These are phyloP conservation scores for Acanthamoeba lenticulata DNA, from an alignment of 208 protist species.

Conservation along the genomic window DNA sequence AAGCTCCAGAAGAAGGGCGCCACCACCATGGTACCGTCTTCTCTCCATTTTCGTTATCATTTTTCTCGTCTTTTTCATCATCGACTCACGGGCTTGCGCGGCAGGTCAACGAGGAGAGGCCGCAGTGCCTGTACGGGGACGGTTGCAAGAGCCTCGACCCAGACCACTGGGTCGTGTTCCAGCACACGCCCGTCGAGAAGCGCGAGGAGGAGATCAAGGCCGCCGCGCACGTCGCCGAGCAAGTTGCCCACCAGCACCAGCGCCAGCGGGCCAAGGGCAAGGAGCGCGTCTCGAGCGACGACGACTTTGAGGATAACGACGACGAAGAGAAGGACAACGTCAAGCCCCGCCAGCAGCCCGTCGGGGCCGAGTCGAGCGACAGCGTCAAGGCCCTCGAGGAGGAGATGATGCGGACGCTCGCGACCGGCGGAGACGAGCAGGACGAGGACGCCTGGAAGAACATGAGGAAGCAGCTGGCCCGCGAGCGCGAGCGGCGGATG, in stretches of 20 bases:
- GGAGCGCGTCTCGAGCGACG: not conserved
- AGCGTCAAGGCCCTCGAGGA: not conserved
- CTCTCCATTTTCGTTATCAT: no score
- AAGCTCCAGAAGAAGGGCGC: not conserved
- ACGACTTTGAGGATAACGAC: not conserved
- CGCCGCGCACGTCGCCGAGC: no score
- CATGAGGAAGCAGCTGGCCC: not conserved
- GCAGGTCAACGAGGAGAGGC: conserved; percentile 18
- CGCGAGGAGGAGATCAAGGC: conserved; percentile 1
- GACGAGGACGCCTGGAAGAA: conserved; percentile 13
- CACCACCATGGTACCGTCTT: not conserved
- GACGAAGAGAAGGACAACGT: not conserved
- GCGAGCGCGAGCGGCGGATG: conserved; percentile 19
- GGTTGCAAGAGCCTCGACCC: conserved; percentile 9
- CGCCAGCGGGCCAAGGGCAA: not conserved
- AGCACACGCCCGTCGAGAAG: conserved; percentile 21
- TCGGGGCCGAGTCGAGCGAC: not conserved
- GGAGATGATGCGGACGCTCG: conserved; percentile 1
- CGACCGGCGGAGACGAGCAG: not conserved
- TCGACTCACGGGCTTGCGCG: not conserved
- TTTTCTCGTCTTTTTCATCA: not conserved
- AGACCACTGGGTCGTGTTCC: conserved; percentile 23
- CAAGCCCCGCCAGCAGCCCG: not conserved
- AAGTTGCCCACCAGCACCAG: not conserved
- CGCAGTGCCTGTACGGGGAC: conserved; percentile 9